Conservation (phyloP, 208 protist genomes). For the Crithidia fasciculata region DNA sequence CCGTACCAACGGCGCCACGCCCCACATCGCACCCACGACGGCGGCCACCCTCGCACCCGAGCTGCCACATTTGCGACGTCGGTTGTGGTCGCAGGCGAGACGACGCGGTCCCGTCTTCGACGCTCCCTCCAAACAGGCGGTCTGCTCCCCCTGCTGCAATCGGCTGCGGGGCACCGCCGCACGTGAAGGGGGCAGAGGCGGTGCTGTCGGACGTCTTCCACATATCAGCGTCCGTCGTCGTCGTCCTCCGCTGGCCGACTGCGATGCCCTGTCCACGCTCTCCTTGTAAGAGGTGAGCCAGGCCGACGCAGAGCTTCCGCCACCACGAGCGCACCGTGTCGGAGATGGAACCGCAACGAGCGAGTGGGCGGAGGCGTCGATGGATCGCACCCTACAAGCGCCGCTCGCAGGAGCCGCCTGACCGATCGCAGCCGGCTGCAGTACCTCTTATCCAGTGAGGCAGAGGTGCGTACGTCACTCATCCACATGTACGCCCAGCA, state of each 20-base stretch:
- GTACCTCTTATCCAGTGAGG: conserved; percentile 44
- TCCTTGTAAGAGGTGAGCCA: conserved; percentile 71
- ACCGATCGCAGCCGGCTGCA: conserved; percentile 36
- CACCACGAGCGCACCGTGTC: conserved; percentile 43
- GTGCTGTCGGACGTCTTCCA: conserved; percentile 21
- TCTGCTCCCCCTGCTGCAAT: neutral
- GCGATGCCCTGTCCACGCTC: conserved; percentile 36
- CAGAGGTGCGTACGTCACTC: conserved; percentile 42
- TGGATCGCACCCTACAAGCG: conserved; percentile 30
- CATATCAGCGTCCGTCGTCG: conserved; percentile 25
- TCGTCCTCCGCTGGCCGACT: conserved; percentile 22
- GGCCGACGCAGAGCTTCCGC: conserved; percentile 51
- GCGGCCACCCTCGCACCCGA: conserved; percentile 2
- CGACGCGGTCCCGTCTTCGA: neutral
- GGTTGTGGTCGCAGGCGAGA: neutral
- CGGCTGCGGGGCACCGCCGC: neutral
- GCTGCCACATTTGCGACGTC: neutral
- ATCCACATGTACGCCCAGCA: conserved; percentile 21
- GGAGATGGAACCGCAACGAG: conserved; percentile 50
- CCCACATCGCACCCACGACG: conserved; percentile 10
- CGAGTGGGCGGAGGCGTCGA: conserved; percentile 48
- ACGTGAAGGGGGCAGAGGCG: neutral
- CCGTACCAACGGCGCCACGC: neutral
- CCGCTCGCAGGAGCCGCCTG: conserved; percentile 10
- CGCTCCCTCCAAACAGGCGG: neutral